Percentiles rank a stretch among this genome's conserved stretches.
Conservation (phyloP, 2,329 filamentous ascomycete genomes). For the Bimuria novae-zelandiae region DNA sequence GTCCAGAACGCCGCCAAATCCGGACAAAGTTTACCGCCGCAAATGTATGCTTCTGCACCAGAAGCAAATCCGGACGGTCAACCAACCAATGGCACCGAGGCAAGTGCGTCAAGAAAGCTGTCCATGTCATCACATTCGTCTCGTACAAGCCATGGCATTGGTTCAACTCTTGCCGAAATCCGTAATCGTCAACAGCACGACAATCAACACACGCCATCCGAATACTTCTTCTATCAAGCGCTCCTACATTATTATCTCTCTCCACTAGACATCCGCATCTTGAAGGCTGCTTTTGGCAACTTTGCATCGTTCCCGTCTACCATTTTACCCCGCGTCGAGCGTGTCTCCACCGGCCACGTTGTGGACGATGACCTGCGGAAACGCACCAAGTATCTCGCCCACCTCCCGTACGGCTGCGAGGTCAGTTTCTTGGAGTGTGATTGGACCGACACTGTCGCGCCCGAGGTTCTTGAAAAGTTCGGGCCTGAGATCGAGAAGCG, state of each 20-base stretch:
- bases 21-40: conserved; percentile 45
- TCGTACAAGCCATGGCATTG: conserved; percentile 37
- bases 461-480: conserved; percentile 76
- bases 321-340: conserved; percentile 83
- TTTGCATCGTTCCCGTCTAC: conserved; percentile 84
- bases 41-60: conserved; percentile 18
- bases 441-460: conserved; percentile 85
- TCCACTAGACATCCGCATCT: conserved; percentile 86
- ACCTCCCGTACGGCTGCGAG: conserved; percentile 88
- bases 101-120: conserved; percentile 26
- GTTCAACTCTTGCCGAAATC: conserved; percentile 52
- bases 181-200: conserved; percentile 52
- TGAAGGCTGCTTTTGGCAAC: conserved; percentile 84
- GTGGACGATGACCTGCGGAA: conserved; percentile 84
- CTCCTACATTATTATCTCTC: conserved; percentile 88
- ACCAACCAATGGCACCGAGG: not conserved
- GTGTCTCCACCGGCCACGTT: conserved; percentile 84
- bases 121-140: conserved; percentile 40
- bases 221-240: conserved; percentile 88
- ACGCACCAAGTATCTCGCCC: conserved; percentile 82
- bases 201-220: conserved; percentile 52
- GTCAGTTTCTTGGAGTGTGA: conserved; percentile 92
- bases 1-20: conserved; percentile 54
- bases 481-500: conserved; percentile 75
- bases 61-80: conserved; percentile 8